Conservation (phyloP, 23 red algal genomes). For the Cyanidioschyzon merolae region DNA sequence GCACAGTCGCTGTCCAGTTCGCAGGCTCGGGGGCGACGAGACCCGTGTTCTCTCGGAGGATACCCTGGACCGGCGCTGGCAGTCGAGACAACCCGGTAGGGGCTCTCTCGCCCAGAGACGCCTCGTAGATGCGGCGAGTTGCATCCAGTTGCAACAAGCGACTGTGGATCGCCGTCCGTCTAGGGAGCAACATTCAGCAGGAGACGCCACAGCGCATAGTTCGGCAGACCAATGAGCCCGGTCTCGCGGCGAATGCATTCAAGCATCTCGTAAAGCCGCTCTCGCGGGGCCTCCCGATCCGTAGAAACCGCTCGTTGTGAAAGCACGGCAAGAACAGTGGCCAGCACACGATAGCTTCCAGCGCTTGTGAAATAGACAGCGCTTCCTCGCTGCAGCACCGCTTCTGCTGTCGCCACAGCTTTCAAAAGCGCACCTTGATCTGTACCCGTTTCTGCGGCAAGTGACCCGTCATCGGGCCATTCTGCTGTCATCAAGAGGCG, state of each 20-base stretch:
- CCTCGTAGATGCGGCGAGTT: no score
- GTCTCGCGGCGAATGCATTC: neutral
- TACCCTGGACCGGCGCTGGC: no score
- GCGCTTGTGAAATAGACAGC: conserved; percentile 8
- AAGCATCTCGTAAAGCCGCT: neutral
- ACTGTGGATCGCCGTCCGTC: no score
- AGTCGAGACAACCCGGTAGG: no score
- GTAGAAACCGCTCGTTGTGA: neutral
- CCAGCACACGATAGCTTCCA: neutral
- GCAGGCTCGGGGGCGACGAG: no score
- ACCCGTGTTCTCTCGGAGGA: no score
- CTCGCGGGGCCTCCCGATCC: neutral
- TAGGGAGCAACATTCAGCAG: neutral
- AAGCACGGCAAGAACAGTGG: neutral
- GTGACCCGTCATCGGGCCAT: no score
- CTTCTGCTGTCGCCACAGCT: neutral
- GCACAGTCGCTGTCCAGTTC: no score
- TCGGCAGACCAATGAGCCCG: neutral
- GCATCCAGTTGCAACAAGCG: no score
- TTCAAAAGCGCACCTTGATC: neutral
- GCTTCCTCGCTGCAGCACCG: neutral
- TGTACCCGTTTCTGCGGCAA: neutral
- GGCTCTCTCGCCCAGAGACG: no score
- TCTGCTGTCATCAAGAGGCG: neutral
- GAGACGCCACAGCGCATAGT: neutral